Evolutionary conservation across 106 monocot species (phyloP).

Genomic region (Dendrobium nobile): DNA sequence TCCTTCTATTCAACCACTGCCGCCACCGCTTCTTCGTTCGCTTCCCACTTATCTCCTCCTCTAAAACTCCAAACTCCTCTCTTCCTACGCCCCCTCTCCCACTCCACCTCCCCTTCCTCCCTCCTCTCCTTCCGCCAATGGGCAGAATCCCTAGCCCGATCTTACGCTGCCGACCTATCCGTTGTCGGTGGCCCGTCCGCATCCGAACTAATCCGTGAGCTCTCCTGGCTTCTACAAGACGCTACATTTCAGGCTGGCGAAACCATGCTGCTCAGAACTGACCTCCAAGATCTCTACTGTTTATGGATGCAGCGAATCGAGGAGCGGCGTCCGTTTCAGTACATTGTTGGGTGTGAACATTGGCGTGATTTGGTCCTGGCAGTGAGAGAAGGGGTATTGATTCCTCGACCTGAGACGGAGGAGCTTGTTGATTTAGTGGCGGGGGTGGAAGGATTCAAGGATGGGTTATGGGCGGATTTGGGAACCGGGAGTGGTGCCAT

Average conservation of each 20-base stretch:
- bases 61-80: slow-evolving; percentile 32
- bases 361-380: slow-evolving; percentile 88
- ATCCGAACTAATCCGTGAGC: slow-evolving; percentile 62
- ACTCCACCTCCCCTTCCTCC: slow-evolving; percentile 25
- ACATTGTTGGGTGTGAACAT: slow-evolving; percentile 88
- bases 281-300: slow-evolving; percentile 48
- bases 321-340: slow-evolving; percentile 79
- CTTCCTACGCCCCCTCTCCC: slow-evolving; percentile 50
- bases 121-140: slow-evolving; percentile 46
- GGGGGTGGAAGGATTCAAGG: slow-evolving; percentile 37
- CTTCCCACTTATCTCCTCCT: neutral
- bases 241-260: slow-evolving; percentile 14
- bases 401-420: slow-evolving; percentile 97
- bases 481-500: slow-evolving; percentile 91
- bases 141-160: slow-evolving; percentile 39
- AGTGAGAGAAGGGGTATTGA: slow-evolving; percentile 80
- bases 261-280: slow-evolving; percentile 28
- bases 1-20: slow-evolving; percentile 9
- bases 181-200: slow-evolving; percentile 23
- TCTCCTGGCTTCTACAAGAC: slow-evolving; percentile 81
- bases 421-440: slow-evolving; percentile 63
- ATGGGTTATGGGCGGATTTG: slow-evolving; percentile 78
- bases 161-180: slow-evolving; percentile 13
- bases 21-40: neutral
- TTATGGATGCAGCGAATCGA: slow-evolving; percentile 63